Conservation (phyloP, 768 basidiomycete genomes). For the Imleria badia region DNA sequence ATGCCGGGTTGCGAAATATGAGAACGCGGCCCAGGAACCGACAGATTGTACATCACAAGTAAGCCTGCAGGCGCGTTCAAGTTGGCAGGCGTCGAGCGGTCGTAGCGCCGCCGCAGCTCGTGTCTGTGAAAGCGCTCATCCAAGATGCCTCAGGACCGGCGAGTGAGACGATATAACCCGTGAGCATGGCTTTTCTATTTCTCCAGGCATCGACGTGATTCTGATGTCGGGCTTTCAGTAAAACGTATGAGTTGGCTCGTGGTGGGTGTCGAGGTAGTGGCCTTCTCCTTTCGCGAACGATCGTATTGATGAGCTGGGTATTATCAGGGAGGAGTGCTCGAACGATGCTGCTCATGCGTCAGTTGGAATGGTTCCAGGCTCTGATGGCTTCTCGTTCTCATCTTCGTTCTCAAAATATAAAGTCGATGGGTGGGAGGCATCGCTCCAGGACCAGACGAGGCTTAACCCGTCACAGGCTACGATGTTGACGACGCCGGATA, state of each 20-base stretch:
- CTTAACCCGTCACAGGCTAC: slow-evolving; percentile 85
- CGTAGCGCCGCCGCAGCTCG: too few relatives aligned
- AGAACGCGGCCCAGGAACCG: slow-evolving; percentile 9
- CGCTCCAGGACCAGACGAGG: slow-evolving; percentile 55
- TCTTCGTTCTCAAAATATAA: not conserved
- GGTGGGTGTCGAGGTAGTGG: slow-evolving; percentile 74
- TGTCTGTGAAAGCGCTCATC: too few relatives aligned
- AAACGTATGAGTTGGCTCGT: slow-evolving; percentile 79
- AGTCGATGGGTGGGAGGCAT: slow-evolving; percentile 89
- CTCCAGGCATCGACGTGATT: slow-evolving; percentile 17
- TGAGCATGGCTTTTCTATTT: not conserved
- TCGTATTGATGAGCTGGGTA: not conserved
- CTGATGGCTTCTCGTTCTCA: not conserved
- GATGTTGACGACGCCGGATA: slow-evolving; percentile 84
- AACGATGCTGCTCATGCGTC: slow-evolving; percentile 83
- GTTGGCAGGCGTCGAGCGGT: too few relatives aligned
- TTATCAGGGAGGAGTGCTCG: slow-evolving; percentile 60
- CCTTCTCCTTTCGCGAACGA: too few relatives aligned
- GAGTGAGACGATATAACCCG: too few relatives aligned
- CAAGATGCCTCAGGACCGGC: too few relatives aligned
- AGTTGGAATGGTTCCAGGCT: slow-evolving; percentile 30
- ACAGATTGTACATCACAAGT: slow-evolving; percentile 61
- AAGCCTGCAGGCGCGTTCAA: too few relatives aligned
- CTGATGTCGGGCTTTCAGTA: slow-evolving; percentile 41
- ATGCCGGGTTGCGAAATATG: too few relatives aligned